Conservation (phyloP, 2,329 filamentous ascomycete genomes). For the Xylariaceae sp. region DNA sequence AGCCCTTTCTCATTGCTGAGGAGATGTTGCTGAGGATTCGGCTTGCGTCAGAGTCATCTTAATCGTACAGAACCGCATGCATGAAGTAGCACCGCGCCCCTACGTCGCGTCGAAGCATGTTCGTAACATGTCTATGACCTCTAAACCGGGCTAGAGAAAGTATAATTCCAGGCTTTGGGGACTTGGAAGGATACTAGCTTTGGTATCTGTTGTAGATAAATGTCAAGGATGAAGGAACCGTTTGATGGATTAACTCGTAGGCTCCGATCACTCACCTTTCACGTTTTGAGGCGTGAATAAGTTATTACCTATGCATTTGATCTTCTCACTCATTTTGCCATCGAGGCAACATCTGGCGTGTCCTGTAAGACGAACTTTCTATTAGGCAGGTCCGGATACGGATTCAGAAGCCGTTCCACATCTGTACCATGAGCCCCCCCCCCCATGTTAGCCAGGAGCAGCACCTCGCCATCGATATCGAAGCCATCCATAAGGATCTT, state of each 20-base stretch:
- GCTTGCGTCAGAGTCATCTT: conserved; percentile 31
- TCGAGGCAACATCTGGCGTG: conserved; percentile 45
- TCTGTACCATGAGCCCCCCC: conserved; percentile 49
- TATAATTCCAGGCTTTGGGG: no score
- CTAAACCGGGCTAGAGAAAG: neutral
- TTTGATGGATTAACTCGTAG: no score
- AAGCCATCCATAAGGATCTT: conserved; percentile 29
- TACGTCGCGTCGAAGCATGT: neutral
- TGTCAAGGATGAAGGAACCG: no score
- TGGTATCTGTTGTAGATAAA: no score
- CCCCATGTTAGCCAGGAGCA: conserved; percentile 47
- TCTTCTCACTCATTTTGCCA: conserved; percentile 31
- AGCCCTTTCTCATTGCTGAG: conserved; percentile 41
- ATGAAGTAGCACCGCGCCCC: conserved; percentile 45
- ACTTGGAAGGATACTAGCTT: no score
- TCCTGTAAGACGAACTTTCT: conserved; percentile 48
- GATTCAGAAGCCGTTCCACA: conserved; percentile 40
- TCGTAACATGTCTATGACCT: neutral
- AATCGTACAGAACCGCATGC: conserved; percentile 45
- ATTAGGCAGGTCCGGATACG: conserved; percentile 42
- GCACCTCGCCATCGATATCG: conserved; percentile 21
- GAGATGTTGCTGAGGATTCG: conserved; percentile 38
- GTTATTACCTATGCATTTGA: conserved; percentile 32
- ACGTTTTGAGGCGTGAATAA: conserved; percentile 30
- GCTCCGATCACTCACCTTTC: conserved; percentile 23